A percentile compares a stretch with the other conserved stretches of the same genome.
Conservation (phyloP, 805 yeast species). For the Cyberlindnera japonica region DNA sequence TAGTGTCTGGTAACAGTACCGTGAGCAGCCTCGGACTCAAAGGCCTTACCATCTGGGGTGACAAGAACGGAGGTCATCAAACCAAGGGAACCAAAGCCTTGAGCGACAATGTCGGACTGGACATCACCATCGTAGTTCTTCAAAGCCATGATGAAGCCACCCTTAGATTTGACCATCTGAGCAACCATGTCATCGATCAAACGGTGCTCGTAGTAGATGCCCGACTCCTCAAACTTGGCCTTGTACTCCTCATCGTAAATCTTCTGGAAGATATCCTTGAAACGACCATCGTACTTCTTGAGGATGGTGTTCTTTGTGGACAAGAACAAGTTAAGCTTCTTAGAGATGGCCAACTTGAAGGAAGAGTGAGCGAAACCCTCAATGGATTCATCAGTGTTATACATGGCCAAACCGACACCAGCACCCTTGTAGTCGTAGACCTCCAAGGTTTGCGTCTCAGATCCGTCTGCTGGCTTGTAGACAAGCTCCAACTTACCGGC, state of each 20-base stretch:
- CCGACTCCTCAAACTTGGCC: constrained; percentile 63
- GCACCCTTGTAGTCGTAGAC: constrained; percentile 68
- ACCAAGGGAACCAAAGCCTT: constrained; percentile 96
- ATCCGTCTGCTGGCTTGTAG: constrained; percentile 67
- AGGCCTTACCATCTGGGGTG: constrained; percentile 93
- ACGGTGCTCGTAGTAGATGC: constrained; percentile 97
- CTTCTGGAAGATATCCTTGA: constrained; percentile 88
- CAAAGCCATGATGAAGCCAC: constrained; percentile 93
- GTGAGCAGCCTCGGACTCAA: constrained; percentile 98
- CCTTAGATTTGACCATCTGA: constrained; percentile 93
- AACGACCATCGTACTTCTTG: constrained; percentile 91
- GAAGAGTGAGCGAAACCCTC: constrained; percentile 87
- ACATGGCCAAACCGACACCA: constrained; percentile 85
- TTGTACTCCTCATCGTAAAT: constrained; percentile 71
- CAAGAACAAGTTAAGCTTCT: constrained; percentile 76
- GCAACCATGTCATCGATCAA: constrained; percentile 98
- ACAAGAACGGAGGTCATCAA: constrained; percentile 96
- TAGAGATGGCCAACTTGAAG: constrained; percentile 78
- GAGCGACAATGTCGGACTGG: constrained; percentile 96
- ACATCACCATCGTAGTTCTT: constrained; percentile 99
- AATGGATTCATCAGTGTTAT: constrained; percentile 91
- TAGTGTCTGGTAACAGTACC: constrained; percentile 98
- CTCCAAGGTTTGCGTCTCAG: constrained; percentile 48
- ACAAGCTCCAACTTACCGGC: constrained; percentile 78
- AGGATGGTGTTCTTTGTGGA: constrained; percentile 94